These are phyloP conservation scores for Penicillium parvum DNA, from an alignment of 495 filamentous ascomycete genomes.

Conservation along the genomic window DNA sequence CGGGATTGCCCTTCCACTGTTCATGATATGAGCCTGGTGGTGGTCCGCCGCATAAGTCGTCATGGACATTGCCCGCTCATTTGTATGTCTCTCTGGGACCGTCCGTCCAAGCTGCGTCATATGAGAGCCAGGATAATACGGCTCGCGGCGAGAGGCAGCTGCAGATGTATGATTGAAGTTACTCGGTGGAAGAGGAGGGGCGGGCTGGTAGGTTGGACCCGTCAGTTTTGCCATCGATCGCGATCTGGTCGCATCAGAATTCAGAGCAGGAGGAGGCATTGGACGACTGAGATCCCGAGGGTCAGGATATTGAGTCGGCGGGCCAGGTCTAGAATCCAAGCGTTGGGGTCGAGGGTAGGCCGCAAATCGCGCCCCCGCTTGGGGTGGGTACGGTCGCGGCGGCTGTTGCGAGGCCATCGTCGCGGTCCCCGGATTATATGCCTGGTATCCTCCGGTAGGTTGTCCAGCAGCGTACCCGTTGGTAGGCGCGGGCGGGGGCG, in stretches of 20 bases:
- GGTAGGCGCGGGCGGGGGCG: conserved; percentile 27
- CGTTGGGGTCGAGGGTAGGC: conserved; percentile 67
- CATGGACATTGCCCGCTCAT: conserved; percentile 95
- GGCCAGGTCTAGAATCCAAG: conserved; percentile 62
- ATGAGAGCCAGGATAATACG: conserved; percentile 56
- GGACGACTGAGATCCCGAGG: conserved; percentile 45
- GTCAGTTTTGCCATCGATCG: conserved; percentile 79
- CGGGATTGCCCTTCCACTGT: conserved; percentile 84
- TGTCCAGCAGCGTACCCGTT: conserved; percentile 37
- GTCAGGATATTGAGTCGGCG: conserved; percentile 52
- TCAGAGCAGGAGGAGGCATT: conserved; percentile 64
- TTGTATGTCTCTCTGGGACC: conserved; percentile 78
- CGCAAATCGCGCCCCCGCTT: conserved; percentile 37
- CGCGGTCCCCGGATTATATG: conserved; percentile 47
- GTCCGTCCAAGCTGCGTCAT: conserved; percentile 86
- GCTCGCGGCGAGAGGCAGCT: conserved; percentile 70
- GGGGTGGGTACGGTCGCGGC: conserved; percentile 55
- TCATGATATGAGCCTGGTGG: conserved; percentile 76
- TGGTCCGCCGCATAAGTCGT: conserved; percentile 74
- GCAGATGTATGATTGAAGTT: conserved; percentile 64
- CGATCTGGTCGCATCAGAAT: conserved; percentile 66
- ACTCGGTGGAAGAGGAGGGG: conserved; percentile 42
- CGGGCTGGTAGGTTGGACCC: conserved; percentile 55
- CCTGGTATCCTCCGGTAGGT: conserved; percentile 41
- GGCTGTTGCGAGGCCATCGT: conserved; percentile 58